Evolutionary conservation across 2,329 filamentous ascomycete species (phyloP), one percentile per base, ranked within the genome.

Genomic region (Akanthomyces muscarius): DNA sequence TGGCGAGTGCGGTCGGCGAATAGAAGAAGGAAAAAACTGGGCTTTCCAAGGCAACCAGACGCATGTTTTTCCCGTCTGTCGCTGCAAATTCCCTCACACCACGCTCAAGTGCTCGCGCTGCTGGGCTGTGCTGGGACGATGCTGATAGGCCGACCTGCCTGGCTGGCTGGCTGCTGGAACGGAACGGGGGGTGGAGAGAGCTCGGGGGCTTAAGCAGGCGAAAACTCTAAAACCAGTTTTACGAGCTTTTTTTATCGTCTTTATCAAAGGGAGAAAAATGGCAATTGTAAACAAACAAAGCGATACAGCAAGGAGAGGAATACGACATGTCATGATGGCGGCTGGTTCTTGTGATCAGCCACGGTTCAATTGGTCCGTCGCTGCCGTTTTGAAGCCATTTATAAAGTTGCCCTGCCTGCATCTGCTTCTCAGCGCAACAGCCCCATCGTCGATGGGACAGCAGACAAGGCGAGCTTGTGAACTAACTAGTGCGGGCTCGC

Each of bases 41-140:
- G 7, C 21, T 33, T 30, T 14, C 21, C 33, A 55, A 36, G 33
- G 33, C 33, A 36, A 36, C 33, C 33, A 36, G 8, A 6, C 8
- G 33, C 33, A 36, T 36, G 7, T 4, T 23, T 18, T 14, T 21
- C 36, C 4, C 2, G 33, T 30, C 28, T 30, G 28, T 41, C 44
- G 7, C n/a, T 41, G n/a, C 16, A 41, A 57, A 57, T 45, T 57
- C 21, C 23, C 54, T 57, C 54, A 57, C 54, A 25, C 54, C 54
- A 60, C 51, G 25, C 44, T 50, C 33, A 13, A 41, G 25, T 6
- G 21, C 16, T 47, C 36, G 57, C 47, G 33, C 13, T 13, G 38
- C 28, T 33, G 44, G 57, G 47, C 48, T 42, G 47, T 36, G 42
- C 41, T 41, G 16, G 30, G 28, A 6, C 18, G 28, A 13, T 23